A percentile compares a stretch with the other conserved stretches of the same genome.
Evolutionary conservation across 192 early-diverging fungal species (phyloP).

Genomic region (Coemansia sp.): DNA sequence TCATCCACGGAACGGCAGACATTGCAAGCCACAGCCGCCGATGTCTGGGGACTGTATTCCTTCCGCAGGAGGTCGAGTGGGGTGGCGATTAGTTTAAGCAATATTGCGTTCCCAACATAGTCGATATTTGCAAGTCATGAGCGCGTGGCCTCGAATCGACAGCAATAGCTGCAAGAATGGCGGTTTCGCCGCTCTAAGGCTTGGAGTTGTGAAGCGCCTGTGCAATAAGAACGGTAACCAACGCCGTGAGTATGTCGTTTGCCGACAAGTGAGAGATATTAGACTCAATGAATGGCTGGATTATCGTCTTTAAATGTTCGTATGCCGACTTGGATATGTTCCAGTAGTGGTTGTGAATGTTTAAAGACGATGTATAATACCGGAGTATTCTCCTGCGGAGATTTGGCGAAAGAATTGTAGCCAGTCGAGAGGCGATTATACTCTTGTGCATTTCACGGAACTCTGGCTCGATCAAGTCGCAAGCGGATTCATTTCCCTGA

Average conservation of each 20-base stretch:
- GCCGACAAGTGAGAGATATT: not conserved
- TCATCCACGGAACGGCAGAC: not conserved
- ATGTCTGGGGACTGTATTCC: not conserved
- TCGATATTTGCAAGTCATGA: not conserved
- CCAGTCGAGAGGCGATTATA: not conserved
- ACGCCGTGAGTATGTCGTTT: constrained; percentile 20
- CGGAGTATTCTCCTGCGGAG: not conserved
- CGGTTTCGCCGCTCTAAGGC: not conserved
- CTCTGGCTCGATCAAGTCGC: not conserved
- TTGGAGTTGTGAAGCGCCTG: not conserved
- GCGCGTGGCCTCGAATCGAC: not conserved
- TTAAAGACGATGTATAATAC: not conserved
- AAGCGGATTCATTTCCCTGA: not conserved
- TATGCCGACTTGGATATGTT: not conserved
- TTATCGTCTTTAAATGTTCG: not conserved
- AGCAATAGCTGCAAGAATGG: not conserved
- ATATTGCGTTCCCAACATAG: not conserved
- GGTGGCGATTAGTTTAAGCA: not conserved
- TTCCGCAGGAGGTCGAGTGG: not conserved
- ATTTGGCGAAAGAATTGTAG: constrained; percentile 18
- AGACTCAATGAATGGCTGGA: not conserved
- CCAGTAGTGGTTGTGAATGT: not conserved
- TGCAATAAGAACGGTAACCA: constrained; percentile 12
- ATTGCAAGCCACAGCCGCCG: not conserved
- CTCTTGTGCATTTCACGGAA: not conserved